Evolutionary conservation across 352 stramenopile species (phyloP), one percentile per base, ranked within the genome.

Genomic region (Pythium sp.): DNA sequence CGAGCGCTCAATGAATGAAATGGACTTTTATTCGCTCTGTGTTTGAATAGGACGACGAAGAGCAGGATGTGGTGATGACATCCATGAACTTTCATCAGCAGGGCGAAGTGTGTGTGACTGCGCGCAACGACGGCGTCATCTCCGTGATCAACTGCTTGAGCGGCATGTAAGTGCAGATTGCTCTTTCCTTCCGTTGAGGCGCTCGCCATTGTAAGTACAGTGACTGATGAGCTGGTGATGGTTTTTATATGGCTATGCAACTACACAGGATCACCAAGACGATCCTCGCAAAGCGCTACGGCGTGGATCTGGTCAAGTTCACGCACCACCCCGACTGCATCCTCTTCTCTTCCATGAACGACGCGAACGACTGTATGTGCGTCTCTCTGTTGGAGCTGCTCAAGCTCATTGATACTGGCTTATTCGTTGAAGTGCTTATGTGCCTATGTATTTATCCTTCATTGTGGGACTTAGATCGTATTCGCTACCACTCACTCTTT

Each of bases 401-500:
- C 1, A 20, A 34, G 20, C 51, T 1, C 53, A 15, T n/a, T 58
- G 12, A 1, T 1, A 58, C 14, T 58, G 24, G 4, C 26, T 36
- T 58, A 15, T 9, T 5, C 12, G 3, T 43, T 43, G 36, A 15
- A 14, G 3, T 1, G 11, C 36, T 43, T 5, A 43, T 15, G 36
- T 41, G 2, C 11, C 43, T 6, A 51, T 51, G 26, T 1, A 41
- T 2, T 5, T 5, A 15, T 57, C 20, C 38, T 46, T 46, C 5
- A 38, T 20, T 14, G 38, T 46, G 38, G 12, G 7, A 46, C 20
- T 46, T 46, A 95, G 87, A 92, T 58, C 79, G 86, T 58, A 91
- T 96, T 62, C 85, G 88, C 12, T 96, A 96, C 73, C 88, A 96
- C 64, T 96, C 88, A 61, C 81, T 94, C 64, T 96, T 91, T 41